Conservation (phyloP, 2,329 filamentous ascomycete species). For the Aspergillus candidus region DNA sequence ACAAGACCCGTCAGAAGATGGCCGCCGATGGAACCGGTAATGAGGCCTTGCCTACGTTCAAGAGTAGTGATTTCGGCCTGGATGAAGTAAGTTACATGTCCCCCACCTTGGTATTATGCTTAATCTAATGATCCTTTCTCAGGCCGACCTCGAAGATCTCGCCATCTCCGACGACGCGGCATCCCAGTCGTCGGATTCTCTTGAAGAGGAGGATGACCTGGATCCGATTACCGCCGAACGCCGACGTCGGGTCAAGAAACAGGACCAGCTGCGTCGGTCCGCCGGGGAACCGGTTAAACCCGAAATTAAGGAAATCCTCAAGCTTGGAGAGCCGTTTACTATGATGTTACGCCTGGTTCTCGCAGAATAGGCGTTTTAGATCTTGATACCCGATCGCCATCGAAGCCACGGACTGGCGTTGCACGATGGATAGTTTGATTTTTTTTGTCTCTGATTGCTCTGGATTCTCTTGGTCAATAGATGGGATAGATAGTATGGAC, state of each 20-base stretch:
- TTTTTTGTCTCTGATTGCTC: neutral
- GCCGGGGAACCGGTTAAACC: constrained; percentile 84
- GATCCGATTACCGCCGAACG: constrained; percentile 87
- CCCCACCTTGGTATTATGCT: neutral
- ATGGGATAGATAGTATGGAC: no score
- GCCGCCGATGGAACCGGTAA: constrained; percentile 64
- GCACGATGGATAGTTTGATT: no score
- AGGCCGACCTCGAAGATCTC: constrained; percentile 76
- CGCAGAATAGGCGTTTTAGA: constrained; percentile 52
- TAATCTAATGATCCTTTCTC: constrained; percentile 11
- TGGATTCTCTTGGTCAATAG: constrained; percentile 1
- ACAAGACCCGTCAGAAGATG: constrained; percentile 99
- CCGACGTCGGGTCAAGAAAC: constrained; percentile 65
- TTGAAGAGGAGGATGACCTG: constrained; percentile 69
- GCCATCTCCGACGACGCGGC: constrained; percentile 64
- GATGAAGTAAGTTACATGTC: constrained; percentile 54
- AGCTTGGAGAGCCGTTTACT: constrained; percentile 72
- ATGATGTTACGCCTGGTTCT: constrained; percentile 75
- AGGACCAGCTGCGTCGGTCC: constrained; percentile 71
- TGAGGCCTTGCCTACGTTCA: constrained; percentile 57
- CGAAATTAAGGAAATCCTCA: constrained; percentile 68
- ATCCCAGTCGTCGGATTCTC: constrained; percentile 57
- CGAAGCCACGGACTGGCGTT: no score
- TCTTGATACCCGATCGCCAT: constrained; percentile 15
- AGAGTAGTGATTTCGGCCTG: constrained; percentile 80